Evolutionary conservation across 257 asterid genomes (phyloP), one percentile per base, ranked within the genome.

Genomic region (Ilex asprella): DNA sequence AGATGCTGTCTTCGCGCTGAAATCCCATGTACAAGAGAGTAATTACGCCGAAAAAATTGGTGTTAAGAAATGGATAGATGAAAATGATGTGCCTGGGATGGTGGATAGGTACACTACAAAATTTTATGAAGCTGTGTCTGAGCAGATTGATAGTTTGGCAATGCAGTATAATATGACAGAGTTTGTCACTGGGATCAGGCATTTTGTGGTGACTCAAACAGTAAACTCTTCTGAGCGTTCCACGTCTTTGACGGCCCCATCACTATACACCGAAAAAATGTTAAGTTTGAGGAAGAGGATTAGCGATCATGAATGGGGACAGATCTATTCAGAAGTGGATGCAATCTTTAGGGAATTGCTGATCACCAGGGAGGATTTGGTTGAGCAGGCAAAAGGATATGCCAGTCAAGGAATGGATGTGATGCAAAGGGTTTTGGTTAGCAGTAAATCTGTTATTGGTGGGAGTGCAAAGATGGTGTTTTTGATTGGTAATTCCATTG

Each of bases 1-100:
- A 70, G 95, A 85, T 39, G 97, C 99, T 0, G 96, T 93, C 35
- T 76, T 76, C 46, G 94, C 92, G 0, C 78, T 85, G 52, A 93
- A 93, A 73, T 76, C 95, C 6, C 99, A 87, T 31, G 90, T 93
- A 2, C 92, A 93, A 64, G 88, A 85, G 74, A 89, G 88, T 61
- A 93, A 93, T 30, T 93, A 93, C n/a, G 79, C 97, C 13, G 99
- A 93, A 84, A 89, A 68, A 65, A 87, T 89, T 0, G 99, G 97
- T 7, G 79, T 93, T n/a, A 84, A 71, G 79, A 69, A 87, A 68
- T 93, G 99, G 99, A 89, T 93, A 90, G 97, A 87, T 11, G 97
- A 93, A 50, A 87, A 89, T 58, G 99, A 93, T 66, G 88, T 93
- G 13, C 89, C 99, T 0, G 91, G 84, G n/a, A 82, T 85, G 91